phyloP scores from a whole-genome alignment of 129 eudicot genomes.

The Logfia minima region DNA sequence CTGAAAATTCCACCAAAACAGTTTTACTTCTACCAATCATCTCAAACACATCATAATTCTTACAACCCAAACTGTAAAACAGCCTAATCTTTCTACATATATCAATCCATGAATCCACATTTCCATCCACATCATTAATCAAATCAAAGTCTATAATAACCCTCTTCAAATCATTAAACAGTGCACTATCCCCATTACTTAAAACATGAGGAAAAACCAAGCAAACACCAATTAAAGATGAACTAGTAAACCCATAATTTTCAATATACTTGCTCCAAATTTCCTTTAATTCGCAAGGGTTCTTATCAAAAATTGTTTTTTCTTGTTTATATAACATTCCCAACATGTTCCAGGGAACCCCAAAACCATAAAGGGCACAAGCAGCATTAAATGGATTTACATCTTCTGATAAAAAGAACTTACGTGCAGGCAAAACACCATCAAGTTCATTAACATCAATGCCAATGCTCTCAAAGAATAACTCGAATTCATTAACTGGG shows the following conservation, averaged over 20 bases:
- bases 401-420: conserved; percentile 59
- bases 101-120: conserved; percentile 55
- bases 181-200: conserved; percentile 19
- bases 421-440: conserved; percentile 39
- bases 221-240: conserved; percentile 51
- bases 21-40: conserved; percentile 47
- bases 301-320: conserved; percentile 36
- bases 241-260: conserved; percentile 46
- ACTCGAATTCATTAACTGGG: conserved; percentile 74
- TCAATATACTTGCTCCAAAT: conserved; percentile 39
- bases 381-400: conserved; percentile 42
- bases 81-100: conserved; percentile 64
- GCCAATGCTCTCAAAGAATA: conserved; percentile 82
- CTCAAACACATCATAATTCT: conserved; percentile 46
- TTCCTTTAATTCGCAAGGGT: conserved; percentile 31
- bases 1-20: conserved; percentile 49
- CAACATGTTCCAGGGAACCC: conserved; percentile 77
- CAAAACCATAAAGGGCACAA: conserved; percentile 59
- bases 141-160: conserved; percentile 56
- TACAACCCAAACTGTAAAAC: conserved; percentile 59
- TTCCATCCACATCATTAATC: conserved; percentile 42
- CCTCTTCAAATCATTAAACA: conserved; percentile 51
- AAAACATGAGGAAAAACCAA: conserved; percentile 61
- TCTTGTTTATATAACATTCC: conserved; percentile 52
- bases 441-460: conserved; percentile 40